These are phyloP conservation scores for Avicennia marina DNA, from an alignment of 257 asterid genomes.

Conservation along the genomic window DNA sequence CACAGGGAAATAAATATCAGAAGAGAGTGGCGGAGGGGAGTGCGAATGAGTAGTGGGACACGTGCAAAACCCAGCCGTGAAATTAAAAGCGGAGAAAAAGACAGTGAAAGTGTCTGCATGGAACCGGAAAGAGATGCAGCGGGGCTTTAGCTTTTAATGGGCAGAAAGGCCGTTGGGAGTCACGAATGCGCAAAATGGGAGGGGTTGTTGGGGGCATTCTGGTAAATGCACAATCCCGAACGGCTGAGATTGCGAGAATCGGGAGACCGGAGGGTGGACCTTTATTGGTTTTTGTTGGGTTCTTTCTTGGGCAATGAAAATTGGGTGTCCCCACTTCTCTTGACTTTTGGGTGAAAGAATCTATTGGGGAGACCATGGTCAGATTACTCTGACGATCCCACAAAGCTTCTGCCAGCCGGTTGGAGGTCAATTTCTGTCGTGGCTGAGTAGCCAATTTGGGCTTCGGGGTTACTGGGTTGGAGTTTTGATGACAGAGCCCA, in stretches of 20 bases:
- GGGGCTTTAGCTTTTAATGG: background rate
- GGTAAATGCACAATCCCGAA: background rate
- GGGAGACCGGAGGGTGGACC: slow-evolving; percentile 23
- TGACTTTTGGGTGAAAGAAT: background rate
- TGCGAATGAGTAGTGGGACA: too few relatives aligned
- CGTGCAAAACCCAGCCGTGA: too few relatives aligned
- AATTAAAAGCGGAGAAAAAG: too few relatives aligned
- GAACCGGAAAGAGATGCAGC: slow-evolving; percentile 37
- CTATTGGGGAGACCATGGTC: background rate
- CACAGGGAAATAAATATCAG: too few relatives aligned
- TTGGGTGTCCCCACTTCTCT: background rate
- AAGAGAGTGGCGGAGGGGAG: too few relatives aligned
- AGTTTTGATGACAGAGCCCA: too few relatives aligned
- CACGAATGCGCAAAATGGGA: slow-evolving; percentile 10
- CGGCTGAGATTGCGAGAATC: slow-evolving; percentile 15
- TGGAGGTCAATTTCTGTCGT: too few relatives aligned
- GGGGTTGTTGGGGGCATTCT: slow-evolving; percentile 17
- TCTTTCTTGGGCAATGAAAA: too few relatives aligned
- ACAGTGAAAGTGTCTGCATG: slow-evolving; percentile 26
- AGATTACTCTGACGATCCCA: too few relatives aligned
- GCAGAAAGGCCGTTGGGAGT: slow-evolving; percentile 23
- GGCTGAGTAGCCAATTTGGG: too few relatives aligned
- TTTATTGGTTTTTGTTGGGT: background rate
- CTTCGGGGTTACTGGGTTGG: too few relatives aligned
- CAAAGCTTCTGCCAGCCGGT: too few relatives aligned